phyloP scores from a whole-genome alignment of 1,139 yeast genomes.

The Geotrichum australiense region DNA sequence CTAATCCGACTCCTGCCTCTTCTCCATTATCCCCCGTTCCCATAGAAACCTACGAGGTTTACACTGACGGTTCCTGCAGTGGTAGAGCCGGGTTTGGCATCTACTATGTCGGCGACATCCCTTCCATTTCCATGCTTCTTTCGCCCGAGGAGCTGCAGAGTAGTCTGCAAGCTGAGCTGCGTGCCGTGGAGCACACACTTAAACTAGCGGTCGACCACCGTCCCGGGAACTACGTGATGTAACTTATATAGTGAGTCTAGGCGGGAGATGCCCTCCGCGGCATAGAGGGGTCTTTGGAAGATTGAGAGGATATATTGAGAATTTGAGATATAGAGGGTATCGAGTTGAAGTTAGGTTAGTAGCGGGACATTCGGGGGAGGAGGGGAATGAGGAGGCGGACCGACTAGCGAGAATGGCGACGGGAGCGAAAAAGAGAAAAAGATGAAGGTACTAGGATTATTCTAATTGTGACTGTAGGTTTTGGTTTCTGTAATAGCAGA shows the following conservation, averaged over 20 bases:
- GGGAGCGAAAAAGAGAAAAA: background rate
- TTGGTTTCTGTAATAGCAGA: no score
- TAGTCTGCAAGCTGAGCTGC: background rate
- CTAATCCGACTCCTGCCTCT: no score
- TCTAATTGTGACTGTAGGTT: no score
- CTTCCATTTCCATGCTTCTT: background rate
- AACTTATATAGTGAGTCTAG: background rate
- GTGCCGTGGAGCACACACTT: background rate
- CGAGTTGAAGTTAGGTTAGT: background rate
- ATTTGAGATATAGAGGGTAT: background rate
- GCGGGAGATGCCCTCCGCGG: background rate
- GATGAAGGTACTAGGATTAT: no score
- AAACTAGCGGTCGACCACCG: background rate
- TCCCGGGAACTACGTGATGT: background rate
- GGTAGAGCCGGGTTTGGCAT: background rate
- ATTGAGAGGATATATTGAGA: background rate
- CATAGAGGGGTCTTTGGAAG: background rate
- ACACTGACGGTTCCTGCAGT: background rate
- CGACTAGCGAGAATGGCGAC: background rate
- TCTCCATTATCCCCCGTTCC: no score
- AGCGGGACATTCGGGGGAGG: background rate
- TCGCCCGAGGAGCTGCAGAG: background rate
- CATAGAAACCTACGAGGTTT: no score
- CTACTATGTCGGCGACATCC: background rate
- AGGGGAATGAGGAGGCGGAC: background rate